Base-by-base conservation (phyloP, 1,284 basidiomycete species). In the Neonothopanus nambi region DNA sequence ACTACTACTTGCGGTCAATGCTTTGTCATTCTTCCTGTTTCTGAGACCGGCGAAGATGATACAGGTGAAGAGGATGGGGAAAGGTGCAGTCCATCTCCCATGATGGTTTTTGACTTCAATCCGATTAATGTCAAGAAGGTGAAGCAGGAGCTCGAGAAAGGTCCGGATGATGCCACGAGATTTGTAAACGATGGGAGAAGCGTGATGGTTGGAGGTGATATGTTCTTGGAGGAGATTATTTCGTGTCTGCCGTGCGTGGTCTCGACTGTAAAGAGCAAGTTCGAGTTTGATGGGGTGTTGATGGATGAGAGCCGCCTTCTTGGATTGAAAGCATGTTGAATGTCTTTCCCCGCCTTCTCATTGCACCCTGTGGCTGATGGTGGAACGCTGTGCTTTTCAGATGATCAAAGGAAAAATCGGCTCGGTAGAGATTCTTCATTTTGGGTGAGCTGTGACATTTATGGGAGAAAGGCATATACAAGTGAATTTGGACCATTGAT, bases 61-160 rank as follows among this genome's bases (percentile, higher is more conserved):
- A 23, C 23, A n/a, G 37, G 42, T 18, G 28, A 48, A 11, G 9
- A 23, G 7, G 49, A 56, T 9, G 50, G 21, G 15, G 35, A 39
- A 11, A 40, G 38, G n/a, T n/a, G n/a, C n/a, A n/a, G n/a, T n/a
- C n/a, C n/a, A n/a, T n/a, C n/a, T n/a, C n/a, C n/a, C n/a, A 60
- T 75, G 38, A 62, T 67, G 7, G 62, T 76, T 26, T 61, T 72
- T 41, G 77, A 78, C 58, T 80, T 78, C 59, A 76, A 76, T 55
- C 63, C 61, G 39, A 54, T 62, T 47, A 64, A 63, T 5, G 65
- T 77, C 5, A 55, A 57, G 51, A 59, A 63, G 17, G 59, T 47
- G 18, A 59, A 57, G 55, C 47, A 49, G 42, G 48, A 56, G 26
- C 20, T 47, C 46, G 33, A 26, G 51, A 43, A 51, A 20, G 51